Percentiles rank a stretch among this genome's conserved stretches.
phyloP scores from a whole-genome alignment of 1,284 basidiomycete species.

The Pulveroboletus sp. region DNA sequence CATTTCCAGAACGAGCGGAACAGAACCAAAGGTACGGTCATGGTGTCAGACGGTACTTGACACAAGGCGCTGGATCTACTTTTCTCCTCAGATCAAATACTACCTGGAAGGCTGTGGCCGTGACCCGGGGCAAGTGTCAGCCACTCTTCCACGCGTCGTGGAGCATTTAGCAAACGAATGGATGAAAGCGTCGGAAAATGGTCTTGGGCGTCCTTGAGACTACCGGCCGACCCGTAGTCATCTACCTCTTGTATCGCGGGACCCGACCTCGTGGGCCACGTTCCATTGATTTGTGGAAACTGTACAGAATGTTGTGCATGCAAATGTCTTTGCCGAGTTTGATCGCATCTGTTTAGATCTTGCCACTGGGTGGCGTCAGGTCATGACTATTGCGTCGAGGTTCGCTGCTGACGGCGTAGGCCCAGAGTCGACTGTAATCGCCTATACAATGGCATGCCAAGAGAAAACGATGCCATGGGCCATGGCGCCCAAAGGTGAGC shows the following conservation, averaged over 20 bases:
- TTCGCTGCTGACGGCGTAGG: too few species aligned
- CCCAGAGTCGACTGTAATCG: too few species aligned
- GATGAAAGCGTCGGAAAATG: constrained; percentile 61
- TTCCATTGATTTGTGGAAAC: neutral
- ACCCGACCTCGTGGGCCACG: neutral
- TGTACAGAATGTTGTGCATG: neutral
- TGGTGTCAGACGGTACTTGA: neutral
- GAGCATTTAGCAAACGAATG: constrained; percentile 59
- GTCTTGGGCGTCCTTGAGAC: constrained; percentile 39
- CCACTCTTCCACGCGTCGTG: constrained; percentile 50
- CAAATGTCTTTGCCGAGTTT: neutral
- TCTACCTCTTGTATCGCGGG: neutral
- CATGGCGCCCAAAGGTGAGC: too few species aligned
- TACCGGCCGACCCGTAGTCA: neutral
- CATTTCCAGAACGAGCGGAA: constrained; percentile 69
- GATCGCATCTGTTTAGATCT: too few species aligned
- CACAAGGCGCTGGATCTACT: neutral
- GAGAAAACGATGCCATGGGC: too few species aligned
- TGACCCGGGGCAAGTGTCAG: constrained; percentile 40
- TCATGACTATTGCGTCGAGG: too few species aligned
- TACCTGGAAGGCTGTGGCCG: constrained; percentile 74
- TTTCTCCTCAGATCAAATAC: constrained; percentile 63
- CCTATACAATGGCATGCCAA: too few species aligned
- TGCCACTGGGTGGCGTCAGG: neutral
- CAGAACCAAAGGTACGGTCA: constrained; percentile 75